Conservation (phyloP, 345 rosid species). For the Rhodomyrtus tomentosa region DNA sequence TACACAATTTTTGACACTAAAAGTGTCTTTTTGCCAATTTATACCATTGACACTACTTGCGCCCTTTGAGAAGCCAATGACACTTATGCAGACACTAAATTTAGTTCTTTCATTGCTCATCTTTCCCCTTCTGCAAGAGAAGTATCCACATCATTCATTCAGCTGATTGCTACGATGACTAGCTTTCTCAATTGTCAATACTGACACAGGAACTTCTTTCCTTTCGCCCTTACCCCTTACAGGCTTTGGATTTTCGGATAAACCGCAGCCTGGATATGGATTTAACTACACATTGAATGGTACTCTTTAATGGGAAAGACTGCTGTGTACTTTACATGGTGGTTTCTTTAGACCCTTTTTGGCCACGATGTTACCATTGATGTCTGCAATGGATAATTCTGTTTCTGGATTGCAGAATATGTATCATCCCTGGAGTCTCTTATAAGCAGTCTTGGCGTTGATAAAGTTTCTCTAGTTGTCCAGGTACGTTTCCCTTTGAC, state of each 20-base stretch:
- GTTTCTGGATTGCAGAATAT: slow-evolving; percentile 43
- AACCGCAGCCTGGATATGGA: slow-evolving; percentile 92
- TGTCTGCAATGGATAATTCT: background rate
- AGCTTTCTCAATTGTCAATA: background rate
- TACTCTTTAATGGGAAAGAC: slow-evolving; percentile 10
- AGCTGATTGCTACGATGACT: background rate
- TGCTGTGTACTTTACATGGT: background rate
- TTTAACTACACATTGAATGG: slow-evolving; percentile 79
- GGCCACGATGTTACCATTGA: background rate
- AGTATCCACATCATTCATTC: background rate
- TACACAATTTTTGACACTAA: too few relatives aligned
- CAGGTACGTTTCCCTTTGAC: slow-evolving; percentile 34
- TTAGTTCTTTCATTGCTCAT: background rate
- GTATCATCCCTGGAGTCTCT: slow-evolving; percentile 73
- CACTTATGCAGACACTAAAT: background rate
- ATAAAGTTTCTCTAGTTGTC: slow-evolving; percentile 67
- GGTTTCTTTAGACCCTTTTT: background rate
- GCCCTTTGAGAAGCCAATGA: background rate
- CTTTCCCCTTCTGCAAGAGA: background rate
- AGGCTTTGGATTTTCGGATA: slow-evolving; percentile 99
- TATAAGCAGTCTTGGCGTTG: slow-evolving; percentile 32
- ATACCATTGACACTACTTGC: background rate
- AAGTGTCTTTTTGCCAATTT: too few relatives aligned
- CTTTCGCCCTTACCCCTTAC: background rate
- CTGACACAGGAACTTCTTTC: background rate